Base-by-base conservation (phyloP, 257 asterid genomes). In the Prunella vulgaris region DNA sequence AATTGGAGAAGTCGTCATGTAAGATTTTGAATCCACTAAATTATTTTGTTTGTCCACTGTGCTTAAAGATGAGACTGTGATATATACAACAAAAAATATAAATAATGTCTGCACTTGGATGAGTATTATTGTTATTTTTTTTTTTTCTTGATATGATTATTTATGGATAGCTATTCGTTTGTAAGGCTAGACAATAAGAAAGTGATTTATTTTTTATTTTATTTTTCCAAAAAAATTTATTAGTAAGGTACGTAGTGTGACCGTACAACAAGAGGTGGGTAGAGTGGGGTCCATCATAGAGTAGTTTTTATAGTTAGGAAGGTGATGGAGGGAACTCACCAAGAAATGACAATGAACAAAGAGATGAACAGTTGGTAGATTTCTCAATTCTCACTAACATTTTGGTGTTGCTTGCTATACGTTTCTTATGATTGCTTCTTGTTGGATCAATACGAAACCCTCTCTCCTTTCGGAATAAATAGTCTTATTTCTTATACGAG, bases 191-290 rank as follows among this genome's bases (percentile, higher is more conserved):
- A 74, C 73, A 80, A 78, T 77, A 75, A 76, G 83, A 77, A 72
- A 73, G 80, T 5, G 73, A 78, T 59, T 70, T 72, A 76, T 62
- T 5, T 61, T 56, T 79, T n/a, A n/a, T n/a, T n/a, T n/a, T n/a
- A n/a, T n/a, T n/a, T n/a, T n/a, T n/a, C n/a, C n/a, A n/a, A n/a
- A n/a, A n/a, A n/a, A n/a, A n/a, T n/a, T n/a, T n/a, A 58, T 59
- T 78, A 68, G 77, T 46, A 63, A 83, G 87, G 49, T 25, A 25
- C 3, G 28, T 79, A 82, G 72, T 74, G 84, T 64, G 82, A 84
- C 79, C 73, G 71, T 84, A 79, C 84, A 84, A 79, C 88, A 68
- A 84, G 66, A 85, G 89, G 85, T 86, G 73, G 96, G 92, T 87
- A 73, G 56, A 5, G 87, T 84, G 92, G 91, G 89, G 61, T 60